A percentile compares a stretch with the other conserved stretches of the same genome.
phyloP scores from a whole-genome alignment of 768 basidiomycete genomes.

The Tephrocybe rancida region DNA sequence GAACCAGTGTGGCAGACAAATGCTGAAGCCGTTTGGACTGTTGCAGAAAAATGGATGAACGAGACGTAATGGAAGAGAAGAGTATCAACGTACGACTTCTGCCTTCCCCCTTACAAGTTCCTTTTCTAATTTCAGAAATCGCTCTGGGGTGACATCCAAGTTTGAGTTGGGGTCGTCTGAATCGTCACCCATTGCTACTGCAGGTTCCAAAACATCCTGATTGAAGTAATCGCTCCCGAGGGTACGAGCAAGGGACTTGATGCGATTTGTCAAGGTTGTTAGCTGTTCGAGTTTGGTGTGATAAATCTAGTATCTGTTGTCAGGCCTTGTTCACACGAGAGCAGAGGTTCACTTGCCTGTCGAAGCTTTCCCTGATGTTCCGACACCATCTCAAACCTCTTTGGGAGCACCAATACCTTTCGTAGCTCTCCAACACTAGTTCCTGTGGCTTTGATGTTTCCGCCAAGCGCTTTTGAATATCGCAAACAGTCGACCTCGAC shows the following conservation, averaged over 20 bases:
- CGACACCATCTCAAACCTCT: constrained; percentile 65
- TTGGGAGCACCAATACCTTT: constrained; percentile 74
- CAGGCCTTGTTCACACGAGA: not conserved
- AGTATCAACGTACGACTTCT: constrained; percentile 67
- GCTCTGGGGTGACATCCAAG: constrained; percentile 78
- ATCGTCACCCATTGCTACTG: constrained; percentile 42
- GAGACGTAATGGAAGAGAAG: not conserved
- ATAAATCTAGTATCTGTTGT: constrained; percentile 50
- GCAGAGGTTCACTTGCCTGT: constrained; percentile 52
- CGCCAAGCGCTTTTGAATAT: constrained; percentile 72
- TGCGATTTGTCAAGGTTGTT: constrained; percentile 66
- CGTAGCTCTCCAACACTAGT: constrained; percentile 67
- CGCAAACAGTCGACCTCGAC: constrained; percentile 68
- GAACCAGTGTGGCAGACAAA: constrained; percentile 63
- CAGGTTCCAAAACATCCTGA: constrained; percentile 54
- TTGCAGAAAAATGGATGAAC: not conserved
- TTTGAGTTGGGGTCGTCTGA: constrained; percentile 39
- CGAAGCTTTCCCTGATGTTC: constrained; percentile 78
- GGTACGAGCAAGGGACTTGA: constrained; percentile 59
- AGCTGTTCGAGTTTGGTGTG: constrained; percentile 80
- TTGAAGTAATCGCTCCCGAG: constrained; percentile 62
- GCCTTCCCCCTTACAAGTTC: constrained; percentile 83
- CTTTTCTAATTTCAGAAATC: constrained; percentile 80
- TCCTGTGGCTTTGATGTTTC: constrained; percentile 68
- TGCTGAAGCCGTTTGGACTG: constrained; percentile 71